Base-by-base conservation (phyloP, 2,329 filamentous ascomycete genomes). In the Penicillium palitans region DNA sequence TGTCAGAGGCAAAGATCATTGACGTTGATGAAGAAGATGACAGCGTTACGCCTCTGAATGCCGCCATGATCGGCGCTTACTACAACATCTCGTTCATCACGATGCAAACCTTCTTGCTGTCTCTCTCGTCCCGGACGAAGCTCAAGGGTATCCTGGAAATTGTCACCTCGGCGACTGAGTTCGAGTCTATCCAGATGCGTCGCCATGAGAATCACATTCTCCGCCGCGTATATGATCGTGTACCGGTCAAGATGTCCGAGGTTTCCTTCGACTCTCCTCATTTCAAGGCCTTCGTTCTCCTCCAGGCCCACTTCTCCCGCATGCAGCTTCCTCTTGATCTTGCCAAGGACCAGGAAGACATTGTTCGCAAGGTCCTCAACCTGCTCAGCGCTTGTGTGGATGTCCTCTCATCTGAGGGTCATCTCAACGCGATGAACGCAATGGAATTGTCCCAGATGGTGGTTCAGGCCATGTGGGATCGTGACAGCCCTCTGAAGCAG, bases 381-480 rank as follows among this genome's bases (percentile, higher is more conserved):
- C 84, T 99, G 12, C 84, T 99, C 47, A 96, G 90, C 72, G 93
- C 95, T 24, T 91, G 89, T 69, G 95, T 98, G 24, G 95, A 99
- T 73, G 92, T 99, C 17, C 84, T 99, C 37, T 96, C 92, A 10
- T 97, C 93, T 0, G 93, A 99, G 68, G 95, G 93, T 15, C 91
- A 97, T 69, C 83, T 99, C 61, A 99, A 99, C 72, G 93, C 95
- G 60, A 96, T 97, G 88, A 93, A 89, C 69, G 95, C 95, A 29
- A 99, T 99, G 93, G 95, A 99, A 75, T 91, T 99, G 85, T 96
- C 91, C 13, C 95, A 99, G 73, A 99, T 99, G 95, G 91, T 96
- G 53, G 93, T 99, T 3, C 95, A 99, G 78, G 93, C 90, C 50
- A 96, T 98, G 91, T 99, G 95, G 95, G 93, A 99, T 78, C 90